Conservation (phyloP, 495 filamentous ascomycete species). For the Lindgomyces ingoldianus region DNA sequence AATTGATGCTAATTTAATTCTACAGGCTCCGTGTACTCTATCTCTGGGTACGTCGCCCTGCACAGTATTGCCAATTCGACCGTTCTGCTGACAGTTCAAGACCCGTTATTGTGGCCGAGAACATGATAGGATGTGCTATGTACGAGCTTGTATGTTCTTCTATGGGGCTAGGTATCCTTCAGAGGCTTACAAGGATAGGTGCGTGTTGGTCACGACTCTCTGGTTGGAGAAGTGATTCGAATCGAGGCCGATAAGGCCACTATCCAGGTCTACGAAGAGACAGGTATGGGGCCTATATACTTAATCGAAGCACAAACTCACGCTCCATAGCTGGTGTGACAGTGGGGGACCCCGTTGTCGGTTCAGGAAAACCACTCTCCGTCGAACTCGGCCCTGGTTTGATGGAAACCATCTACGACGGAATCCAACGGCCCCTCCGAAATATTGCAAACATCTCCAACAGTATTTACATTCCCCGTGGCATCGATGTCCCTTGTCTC, state of each 20-base stretch:
- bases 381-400: constrained; percentile 96
- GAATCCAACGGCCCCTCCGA: constrained; percentile 92
- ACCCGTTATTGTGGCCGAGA: constrained; percentile 93
- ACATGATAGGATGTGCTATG: constrained; percentile 99
- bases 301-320: not conserved
- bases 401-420: constrained; percentile 99
- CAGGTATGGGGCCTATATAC: constrained; percentile 58
- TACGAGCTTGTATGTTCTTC: constrained; percentile 80
- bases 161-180: not conserved
- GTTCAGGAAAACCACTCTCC: constrained; percentile 92
- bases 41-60: constrained; percentile 64
- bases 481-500: constrained; percentile 84
- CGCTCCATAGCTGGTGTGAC: constrained; percentile 75
- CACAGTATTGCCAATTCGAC: constrained; percentile 36
- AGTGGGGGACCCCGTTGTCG: constrained; percentile 87
- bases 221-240: constrained; percentile 97
- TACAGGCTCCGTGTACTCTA: constrained; percentile 73
- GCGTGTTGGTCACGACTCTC: constrained; percentile 80
- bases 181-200: constrained; percentile 54
- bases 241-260: constrained; percentile 94
- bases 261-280: constrained; percentile 99
- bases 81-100: constrained; percentile 51
- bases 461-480: constrained; percentile 96
- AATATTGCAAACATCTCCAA: constrained; percentile 73
- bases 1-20: constrained; percentile 20